A percentile compares a stretch with the other conserved stretches of the same genome.
Evolutionary conservation across 768 basidiomycete genomes (phyloP).

Genomic region (Filobasidium floriforme): DNA sequence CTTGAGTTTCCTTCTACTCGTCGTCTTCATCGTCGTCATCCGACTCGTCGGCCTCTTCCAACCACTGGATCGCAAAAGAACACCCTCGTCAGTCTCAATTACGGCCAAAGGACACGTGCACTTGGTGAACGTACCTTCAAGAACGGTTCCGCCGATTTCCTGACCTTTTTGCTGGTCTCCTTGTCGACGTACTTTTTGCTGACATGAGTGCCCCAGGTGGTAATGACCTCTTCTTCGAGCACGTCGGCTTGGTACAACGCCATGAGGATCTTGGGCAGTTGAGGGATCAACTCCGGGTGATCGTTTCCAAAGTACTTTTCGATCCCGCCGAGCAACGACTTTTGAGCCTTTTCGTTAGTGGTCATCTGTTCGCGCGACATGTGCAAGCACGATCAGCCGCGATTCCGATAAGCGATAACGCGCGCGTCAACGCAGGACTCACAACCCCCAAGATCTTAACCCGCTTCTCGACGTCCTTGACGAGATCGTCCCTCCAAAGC

Average conservation of each 20-base stretch:
- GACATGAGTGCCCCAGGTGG: constrained; percentile 90
- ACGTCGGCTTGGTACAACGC: constrained; percentile 83
- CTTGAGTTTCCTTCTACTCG: not conserved
- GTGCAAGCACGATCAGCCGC: no score
- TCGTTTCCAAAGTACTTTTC: constrained; percentile 74
- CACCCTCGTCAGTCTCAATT: not conserved
- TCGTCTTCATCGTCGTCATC: constrained; percentile 24
- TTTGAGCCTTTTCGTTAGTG: constrained; percentile 91
- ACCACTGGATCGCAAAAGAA: constrained; percentile 11
- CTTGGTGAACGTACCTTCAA: constrained; percentile 53
- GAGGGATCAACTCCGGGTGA: constrained; percentile 61
- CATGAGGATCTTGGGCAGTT: constrained; percentile 89
- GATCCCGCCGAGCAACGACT: constrained; percentile 83
- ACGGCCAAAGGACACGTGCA: not conserved
- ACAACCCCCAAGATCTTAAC: constrained; percentile 71
- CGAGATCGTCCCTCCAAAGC: constrained; percentile 66
- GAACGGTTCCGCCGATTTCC: constrained; percentile 86
- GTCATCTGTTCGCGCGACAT: constrained; percentile 15
- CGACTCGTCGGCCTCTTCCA: constrained; percentile 22
- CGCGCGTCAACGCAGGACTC: constrained; percentile 27
- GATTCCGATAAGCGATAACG: not conserved
- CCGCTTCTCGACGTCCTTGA: constrained; percentile 49
- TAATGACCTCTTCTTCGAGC: constrained; percentile 81
- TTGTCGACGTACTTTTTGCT: constrained; percentile 95
- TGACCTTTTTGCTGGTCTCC: constrained; percentile 87